phyloP scores from a whole-genome alignment of 2,329 filamentous ascomycete genomes.

The Fusarium succisae region DNA sequence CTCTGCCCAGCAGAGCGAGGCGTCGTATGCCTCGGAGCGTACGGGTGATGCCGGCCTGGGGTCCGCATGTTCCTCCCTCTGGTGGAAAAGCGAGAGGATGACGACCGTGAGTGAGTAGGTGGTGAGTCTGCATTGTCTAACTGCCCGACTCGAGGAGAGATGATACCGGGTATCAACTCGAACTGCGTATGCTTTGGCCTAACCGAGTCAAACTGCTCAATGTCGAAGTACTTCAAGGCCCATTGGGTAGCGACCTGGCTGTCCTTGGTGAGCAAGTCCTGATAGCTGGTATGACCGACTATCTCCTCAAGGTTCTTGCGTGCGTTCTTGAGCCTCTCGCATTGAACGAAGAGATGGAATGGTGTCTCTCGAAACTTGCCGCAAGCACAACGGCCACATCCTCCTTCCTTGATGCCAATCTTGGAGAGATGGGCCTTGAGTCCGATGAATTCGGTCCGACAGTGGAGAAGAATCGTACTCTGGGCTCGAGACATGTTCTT shows the following conservation, averaged over 20 bases:
- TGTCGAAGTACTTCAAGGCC: constrained; percentile 2
- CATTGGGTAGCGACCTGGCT: background rate
- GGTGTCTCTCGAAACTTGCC: background rate
- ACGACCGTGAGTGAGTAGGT: background rate
- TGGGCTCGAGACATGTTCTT: background rate
- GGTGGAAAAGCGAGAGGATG: background rate
- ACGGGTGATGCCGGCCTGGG: background rate
- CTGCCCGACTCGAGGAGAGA: background rate
- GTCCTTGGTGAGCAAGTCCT: background rate
- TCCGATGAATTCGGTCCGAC: constrained; percentile 11
- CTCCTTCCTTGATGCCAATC: background rate
- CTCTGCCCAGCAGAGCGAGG: background rate
- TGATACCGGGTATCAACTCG: background rate
- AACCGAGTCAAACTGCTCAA: background rate
- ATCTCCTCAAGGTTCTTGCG: background rate
- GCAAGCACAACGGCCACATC: background rate
- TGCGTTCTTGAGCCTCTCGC: background rate
- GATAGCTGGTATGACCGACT: background rate
- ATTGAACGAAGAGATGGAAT: background rate
- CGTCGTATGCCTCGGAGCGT: background rate
- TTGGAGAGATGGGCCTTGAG: constrained; percentile 1
- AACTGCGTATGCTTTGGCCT: background rate
- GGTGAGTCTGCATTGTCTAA: background rate
- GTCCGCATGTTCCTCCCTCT: background rate
- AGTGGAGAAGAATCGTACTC: constrained; percentile 18